phyloP scores from a whole-genome alignment of 2,329 filamentous ascomycete species.

The Leptographium galeiforme region DNA sequence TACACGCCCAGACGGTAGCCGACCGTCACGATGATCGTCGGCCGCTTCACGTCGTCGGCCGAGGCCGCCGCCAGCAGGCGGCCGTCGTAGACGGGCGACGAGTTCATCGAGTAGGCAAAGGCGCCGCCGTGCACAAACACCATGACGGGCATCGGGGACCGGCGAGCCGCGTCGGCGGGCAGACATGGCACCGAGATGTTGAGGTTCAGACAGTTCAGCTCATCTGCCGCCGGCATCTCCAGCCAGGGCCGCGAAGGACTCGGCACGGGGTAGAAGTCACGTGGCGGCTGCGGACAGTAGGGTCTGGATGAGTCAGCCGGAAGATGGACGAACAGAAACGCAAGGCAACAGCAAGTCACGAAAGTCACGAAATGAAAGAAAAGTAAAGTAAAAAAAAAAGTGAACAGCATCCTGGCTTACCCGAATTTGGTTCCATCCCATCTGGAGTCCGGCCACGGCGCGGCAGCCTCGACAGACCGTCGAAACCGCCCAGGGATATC shows the following conservation, averaged over 20 bases:
- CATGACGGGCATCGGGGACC: slow-evolving; percentile 2
- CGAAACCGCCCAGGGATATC: slow-evolving; percentile 6
- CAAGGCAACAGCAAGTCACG: background rate
- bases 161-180: background rate
- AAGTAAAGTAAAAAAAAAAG: too few species aligned
- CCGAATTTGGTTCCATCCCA: slow-evolving; percentile 8
- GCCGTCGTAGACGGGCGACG: slow-evolving; percentile 6
- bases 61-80: slow-evolving; percentile 2
- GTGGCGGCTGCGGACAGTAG: slow-evolving; percentile 6
- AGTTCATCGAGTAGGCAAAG: slow-evolving; percentile 2
- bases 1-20: slow-evolving; percentile 23
- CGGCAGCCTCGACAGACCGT: background rate
- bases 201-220: slow-evolving; percentile 6
- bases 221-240: background rate
- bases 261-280: slow-evolving; percentile 9
- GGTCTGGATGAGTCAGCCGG: background rate
- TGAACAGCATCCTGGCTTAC: background rate
- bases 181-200: slow-evolving; percentile 6
- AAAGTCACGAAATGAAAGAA: too few species aligned
- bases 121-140: slow-evolving; percentile 8
- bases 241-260: slow-evolving; percentile 5
- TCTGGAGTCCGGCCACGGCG: background rate
- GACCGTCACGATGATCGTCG: slow-evolving; percentile 15
- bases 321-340: background rate
- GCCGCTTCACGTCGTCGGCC: background rate